These are phyloP conservation scores for Pseudogymnoascus sp. DNA, from an alignment of 2,329 filamentous ascomycete genomes.

Conservation along the genomic window DNA sequence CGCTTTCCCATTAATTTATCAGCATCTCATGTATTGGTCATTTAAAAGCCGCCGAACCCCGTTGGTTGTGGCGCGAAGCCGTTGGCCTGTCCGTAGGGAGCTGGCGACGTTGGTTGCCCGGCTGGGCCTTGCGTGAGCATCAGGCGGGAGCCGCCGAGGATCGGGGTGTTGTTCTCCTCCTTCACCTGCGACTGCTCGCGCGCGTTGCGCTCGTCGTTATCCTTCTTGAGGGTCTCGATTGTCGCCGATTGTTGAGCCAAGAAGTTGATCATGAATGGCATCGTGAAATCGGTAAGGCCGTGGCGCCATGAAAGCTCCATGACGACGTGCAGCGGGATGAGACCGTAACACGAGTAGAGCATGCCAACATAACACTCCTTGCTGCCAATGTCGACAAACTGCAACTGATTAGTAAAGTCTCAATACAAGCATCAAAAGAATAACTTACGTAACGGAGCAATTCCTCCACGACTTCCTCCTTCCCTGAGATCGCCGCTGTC, in stretches of 20 bases:
- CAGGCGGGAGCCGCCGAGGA: conserved; percentile 77
- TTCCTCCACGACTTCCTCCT: conserved; percentile 89
- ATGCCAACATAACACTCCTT: conserved; percentile 99
- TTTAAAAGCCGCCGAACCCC: conserved; percentile 55
- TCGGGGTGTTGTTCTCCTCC: conserved; percentile 88
- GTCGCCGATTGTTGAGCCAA: conserved; percentile 83
- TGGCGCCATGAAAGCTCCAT: conserved; percentile 97
- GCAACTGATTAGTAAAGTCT: conserved; percentile 29
- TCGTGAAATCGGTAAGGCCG: conserved; percentile 90
- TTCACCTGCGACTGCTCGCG: conserved; percentile 67
- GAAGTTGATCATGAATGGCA: conserved; percentile 99
- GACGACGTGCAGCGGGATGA: conserved; percentile 86
- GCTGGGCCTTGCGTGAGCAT: conserved; percentile 92
- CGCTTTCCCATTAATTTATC: conserved; percentile 5
- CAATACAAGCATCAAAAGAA: conserved; percentile 5
- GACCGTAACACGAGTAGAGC: conserved; percentile 97
- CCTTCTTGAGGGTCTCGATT: conserved; percentile 77
- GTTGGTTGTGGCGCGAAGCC: conserved; percentile 86
- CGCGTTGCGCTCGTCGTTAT: conserved; percentile 89
- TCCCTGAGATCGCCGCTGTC: conserved; percentile 86
- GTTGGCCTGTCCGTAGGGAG: conserved; percentile 71
- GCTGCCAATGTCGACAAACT: conserved; percentile 99
- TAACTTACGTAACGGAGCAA: conserved; percentile 88
- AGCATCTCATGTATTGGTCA: conserved; percentile 9
- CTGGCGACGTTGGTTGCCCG: conserved; percentile 48